phyloP scores from a whole-genome alignment of 2,329 filamentous ascomycete genomes.

The Sarocladium brachiariae region DNA sequence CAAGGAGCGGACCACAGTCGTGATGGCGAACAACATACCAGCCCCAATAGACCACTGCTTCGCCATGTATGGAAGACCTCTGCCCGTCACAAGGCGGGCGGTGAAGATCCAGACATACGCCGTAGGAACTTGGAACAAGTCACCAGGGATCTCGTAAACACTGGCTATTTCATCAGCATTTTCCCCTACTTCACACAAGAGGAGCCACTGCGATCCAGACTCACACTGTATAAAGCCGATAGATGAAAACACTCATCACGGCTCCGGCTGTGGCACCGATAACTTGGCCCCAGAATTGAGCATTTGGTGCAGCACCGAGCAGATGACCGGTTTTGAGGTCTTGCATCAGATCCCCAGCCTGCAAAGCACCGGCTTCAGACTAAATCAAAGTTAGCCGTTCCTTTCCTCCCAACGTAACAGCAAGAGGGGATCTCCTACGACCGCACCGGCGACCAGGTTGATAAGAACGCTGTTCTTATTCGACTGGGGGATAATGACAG shows the following conservation, averaged over 20 bases:
- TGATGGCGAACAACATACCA: constrained; percentile 64
- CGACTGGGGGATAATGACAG: constrained; percentile 73
- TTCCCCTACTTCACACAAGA: background rate
- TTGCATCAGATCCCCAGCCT: constrained; percentile 94
- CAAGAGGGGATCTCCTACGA: constrained; percentile 35
- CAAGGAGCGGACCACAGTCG: constrained; percentile 65
- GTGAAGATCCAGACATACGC: constrained; percentile 98
- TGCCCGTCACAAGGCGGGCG: constrained; percentile 82
- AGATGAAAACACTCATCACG: constrained; percentile 77
- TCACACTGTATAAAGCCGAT: constrained; percentile 72
- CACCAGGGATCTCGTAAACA: constrained; percentile 82
- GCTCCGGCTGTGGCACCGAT: constrained; percentile 85
- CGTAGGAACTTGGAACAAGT: constrained; percentile 88
- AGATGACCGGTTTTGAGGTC: constrained; percentile 95
- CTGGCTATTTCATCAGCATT: constrained; percentile 28
- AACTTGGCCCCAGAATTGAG: constrained; percentile 94
- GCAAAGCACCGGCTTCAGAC: constrained; percentile 61
- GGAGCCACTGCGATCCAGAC: constrained; percentile 14
- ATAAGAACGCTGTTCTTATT: constrained; percentile 86
- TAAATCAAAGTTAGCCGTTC: constrained; percentile 12
- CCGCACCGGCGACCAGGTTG: constrained; percentile 87
- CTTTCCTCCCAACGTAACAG: constrained; percentile 3
- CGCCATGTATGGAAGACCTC: constrained; percentile 79
- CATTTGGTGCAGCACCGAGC: constrained; percentile 83
- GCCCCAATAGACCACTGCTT: constrained; percentile 70